Evolutionary conservation across 192 early-diverging fungal genomes (phyloP).

Genomic region (Podochytrium sp.): DNA sequence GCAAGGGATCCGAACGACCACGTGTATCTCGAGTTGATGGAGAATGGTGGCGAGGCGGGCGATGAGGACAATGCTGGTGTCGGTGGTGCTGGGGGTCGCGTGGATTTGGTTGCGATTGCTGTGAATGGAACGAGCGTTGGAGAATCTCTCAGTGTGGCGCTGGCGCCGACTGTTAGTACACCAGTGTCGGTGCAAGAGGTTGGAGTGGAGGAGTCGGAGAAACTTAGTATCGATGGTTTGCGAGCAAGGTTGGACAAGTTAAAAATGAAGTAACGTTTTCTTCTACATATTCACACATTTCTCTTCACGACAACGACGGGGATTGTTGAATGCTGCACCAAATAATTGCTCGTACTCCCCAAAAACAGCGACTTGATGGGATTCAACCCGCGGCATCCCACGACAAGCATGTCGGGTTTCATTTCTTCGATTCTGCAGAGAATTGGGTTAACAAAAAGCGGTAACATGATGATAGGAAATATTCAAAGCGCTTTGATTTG

Average conservation of each 20-base stretch:
- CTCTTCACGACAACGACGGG: slow-evolving; percentile 35
- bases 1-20: slow-evolving; percentile 26
- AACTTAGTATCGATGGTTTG: background rate
- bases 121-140: background rate
- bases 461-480: too few species aligned
- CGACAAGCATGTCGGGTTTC: slow-evolving; percentile 23
- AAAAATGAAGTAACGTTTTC: slow-evolving; percentile 6
- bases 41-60: background rate
- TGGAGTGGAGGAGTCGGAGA: background rate
- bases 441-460: too few species aligned
- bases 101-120: background rate
- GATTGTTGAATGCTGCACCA: slow-evolving; percentile 32
- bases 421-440: slow-evolving; percentile 22
- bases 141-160: background rate
- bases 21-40: background rate
- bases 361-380: slow-evolving; percentile 38
- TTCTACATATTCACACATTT: background rate
- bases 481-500: slow-evolving; percentile 48
- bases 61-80: background rate
- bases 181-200: background rate
- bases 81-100: background rate
- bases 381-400: slow-evolving; percentile 18
- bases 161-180: background rate
- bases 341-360: slow-evolving; percentile 29
- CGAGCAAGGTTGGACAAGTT: background rate